Conservation (phyloP, 192 early-diverging fungal genomes). For the Umbelopsis ramanniana region DNA sequence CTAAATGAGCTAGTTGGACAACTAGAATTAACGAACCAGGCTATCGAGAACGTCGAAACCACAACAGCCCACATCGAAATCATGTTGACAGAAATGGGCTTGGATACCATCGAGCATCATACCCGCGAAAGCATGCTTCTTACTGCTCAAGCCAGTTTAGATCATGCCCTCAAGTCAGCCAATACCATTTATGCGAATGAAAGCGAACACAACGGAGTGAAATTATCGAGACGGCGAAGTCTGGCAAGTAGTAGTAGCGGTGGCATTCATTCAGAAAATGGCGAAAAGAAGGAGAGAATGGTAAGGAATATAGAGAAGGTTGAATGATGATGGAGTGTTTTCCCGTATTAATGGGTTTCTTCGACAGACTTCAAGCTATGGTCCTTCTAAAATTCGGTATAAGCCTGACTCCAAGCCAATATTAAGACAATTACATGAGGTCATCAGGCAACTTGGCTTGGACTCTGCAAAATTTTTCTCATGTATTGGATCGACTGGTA, state of each 20-base stretch:
- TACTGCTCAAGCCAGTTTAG: conserved; percentile 37
- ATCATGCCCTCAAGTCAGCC: conserved; percentile 38
- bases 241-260: conserved; percentile 20
- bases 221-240: conserved; percentile 13
- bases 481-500: conserved; percentile 29
- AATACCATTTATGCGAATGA: conserved; percentile 22
- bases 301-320: not conserved
- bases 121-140: conserved; percentile 22
- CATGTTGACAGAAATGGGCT: conserved; percentile 32
- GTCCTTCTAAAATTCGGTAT: conserved; percentile 27
- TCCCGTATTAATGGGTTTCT: not conserved
- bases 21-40: conserved; percentile 37
- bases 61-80: conserved; percentile 35
- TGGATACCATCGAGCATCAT: conserved; percentile 7
- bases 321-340: not conserved
- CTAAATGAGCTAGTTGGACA: conserved; percentile 35
- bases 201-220: not conserved
- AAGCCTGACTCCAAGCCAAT: conserved; percentile 37
- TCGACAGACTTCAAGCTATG: not conserved
- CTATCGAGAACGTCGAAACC: conserved; percentile 28
- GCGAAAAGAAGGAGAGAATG: conserved; percentile 9
- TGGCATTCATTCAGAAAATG: conserved; percentile 5
- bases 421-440: conserved; percentile 28
- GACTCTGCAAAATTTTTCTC: conserved; percentile 32
- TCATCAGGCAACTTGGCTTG: conserved; percentile 27